Base-by-base conservation (phyloP, 805 yeast genomes). In the Saturnispora silvae region DNA sequence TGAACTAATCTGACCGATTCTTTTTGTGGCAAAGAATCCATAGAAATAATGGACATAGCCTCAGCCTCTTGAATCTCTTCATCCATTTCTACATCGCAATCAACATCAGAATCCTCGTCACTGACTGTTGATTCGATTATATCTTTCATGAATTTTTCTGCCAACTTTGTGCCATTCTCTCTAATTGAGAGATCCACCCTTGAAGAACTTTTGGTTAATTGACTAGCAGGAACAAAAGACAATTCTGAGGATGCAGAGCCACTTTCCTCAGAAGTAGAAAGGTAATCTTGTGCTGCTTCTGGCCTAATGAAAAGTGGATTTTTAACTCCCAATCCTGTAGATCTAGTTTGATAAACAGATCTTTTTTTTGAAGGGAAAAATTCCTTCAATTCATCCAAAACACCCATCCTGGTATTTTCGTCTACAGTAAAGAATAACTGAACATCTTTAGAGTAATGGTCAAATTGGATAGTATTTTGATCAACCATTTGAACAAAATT, bases 401-500 rank as follows among this genome's bases (percentile, higher is more conserved):
- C 17, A 11, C 31, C 35, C 4, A 14, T 4, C 3, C n/a, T 16
- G 4, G 37, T 26, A 15, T 28, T 19, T 17, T 27, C 30, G 16
- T 35, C 37, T 11, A 40, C 15, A 3, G 41, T 35, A 18, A 47
- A 34, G 22, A 40, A 44, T 14, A 47, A 20, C 16, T 45, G 40
- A 23, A 47, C 34, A 19, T 30, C 20, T 6, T 36, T 35, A 8
- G 34, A 17, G 13, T 26, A 27, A 13, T 28, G 18, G 14, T 37
- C 35, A 25, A 37, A 31, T 24, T 37, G 35, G 22, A 37, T 26
- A 4, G 40, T 31, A 15, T 26, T 37, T 5, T 34, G 36, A 18
- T 49, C 49, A 6, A 44, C 38, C 16, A 45, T 46, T 20, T 39
- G 41, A 16, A 32, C 27, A 37, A 54, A 45, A 10, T 24, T 40